Evolutionary conservation across 2,329 filamentous ascomycete species (phyloP), one percentile per base, ranked within the genome.

Genomic region (Phaeosphaeriaceae sp.): DNA sequence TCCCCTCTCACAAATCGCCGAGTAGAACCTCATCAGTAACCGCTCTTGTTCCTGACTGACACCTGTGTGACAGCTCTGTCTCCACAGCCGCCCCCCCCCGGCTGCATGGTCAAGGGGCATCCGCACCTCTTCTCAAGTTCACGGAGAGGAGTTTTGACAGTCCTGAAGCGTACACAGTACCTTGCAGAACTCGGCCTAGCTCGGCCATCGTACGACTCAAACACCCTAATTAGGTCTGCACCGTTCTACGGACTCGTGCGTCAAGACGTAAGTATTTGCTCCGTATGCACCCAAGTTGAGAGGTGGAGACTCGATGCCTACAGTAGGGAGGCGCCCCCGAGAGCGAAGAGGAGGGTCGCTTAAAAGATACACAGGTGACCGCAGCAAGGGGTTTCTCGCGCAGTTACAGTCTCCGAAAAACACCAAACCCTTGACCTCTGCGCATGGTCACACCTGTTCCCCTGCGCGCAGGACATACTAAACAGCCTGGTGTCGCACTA

Each of bases 21-120:
- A 63, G 49, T 52, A 45, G 46, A 53, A 48, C 48, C 40, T 58
- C 50, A 43, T 38, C 48, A 50, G 51, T 56, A 56, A 33, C 48
- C 60, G 55, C 53, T 59, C 60, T 56, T 46, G 60, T 8, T 53
- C 42, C 52, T 36, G 54, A 50, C 54, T 54, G 47, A 37, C 60
- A 52, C 48, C 47, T 38, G 63, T 69, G 63, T 52, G 46, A 71
- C 65, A 7, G 42, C 45, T 17, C 54, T 28, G 47, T 58, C 51
- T 61, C 54, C 63, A 56, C 60, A 42, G 23, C n/a, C n/a, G 53
- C 58, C 39, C 47, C 56, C 63, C 54, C 63, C 61, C 50, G 48
- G 50, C 61, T 67, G 61, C 68, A 68, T 63, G 58, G 56, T 48
- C 66, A 64, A 71, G 65, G 67, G 67, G 60, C 50, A 52, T 43